Evolutionary conservation across 2,329 filamentous ascomycete genomes (phyloP).

Genomic region (Aureobasidium melanogenum): DNA sequence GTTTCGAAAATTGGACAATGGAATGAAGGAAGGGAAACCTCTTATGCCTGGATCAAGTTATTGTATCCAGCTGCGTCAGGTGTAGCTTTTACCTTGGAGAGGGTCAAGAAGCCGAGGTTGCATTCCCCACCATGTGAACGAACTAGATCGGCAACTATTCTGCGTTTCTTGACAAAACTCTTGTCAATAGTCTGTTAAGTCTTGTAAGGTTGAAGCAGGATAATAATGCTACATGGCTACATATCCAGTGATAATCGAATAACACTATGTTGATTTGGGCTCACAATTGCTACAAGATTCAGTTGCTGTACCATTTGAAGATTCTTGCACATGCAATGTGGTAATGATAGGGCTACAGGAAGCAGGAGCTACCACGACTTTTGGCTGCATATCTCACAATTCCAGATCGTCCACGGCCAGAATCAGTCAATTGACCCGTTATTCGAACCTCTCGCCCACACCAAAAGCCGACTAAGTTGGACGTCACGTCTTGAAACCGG

Average conservation of each 20-base stretch:
- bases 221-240: not conserved
- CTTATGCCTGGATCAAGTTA: slow-evolving; percentile 7
- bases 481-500: slow-evolving; percentile 10
- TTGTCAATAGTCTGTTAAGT: not conserved
- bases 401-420: not conserved
- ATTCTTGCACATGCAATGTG: not conserved
- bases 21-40: not conserved
- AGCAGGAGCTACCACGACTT: slow-evolving; percentile 3
- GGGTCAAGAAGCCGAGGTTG: not conserved
- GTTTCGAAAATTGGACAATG: not conserved
- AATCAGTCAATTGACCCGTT: slow-evolving; percentile 9
- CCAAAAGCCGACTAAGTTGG: slow-evolving; percentile 11
- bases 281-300: not conserved
- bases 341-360: not conserved
- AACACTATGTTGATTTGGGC: not conserved
- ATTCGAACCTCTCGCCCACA: slow-evolving; percentile 3
- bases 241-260: not conserved
- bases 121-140: slow-evolving; percentile 9
- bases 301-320: not conserved
- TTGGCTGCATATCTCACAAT: slow-evolving; percentile 5
- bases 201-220: not conserved
- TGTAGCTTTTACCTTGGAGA: slow-evolving; percentile 6
- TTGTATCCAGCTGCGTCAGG: slow-evolving; percentile 6
- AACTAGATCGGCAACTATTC: not conserved
- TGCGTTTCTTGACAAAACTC: not conserved